Percentiles rank a stretch among this genome's conserved stretches.
These are phyloP conservation scores for Apophysomyces variabilis DNA, from an alignment of 371 early-diverging fungal genomes.

Conservation along the genomic window DNA sequence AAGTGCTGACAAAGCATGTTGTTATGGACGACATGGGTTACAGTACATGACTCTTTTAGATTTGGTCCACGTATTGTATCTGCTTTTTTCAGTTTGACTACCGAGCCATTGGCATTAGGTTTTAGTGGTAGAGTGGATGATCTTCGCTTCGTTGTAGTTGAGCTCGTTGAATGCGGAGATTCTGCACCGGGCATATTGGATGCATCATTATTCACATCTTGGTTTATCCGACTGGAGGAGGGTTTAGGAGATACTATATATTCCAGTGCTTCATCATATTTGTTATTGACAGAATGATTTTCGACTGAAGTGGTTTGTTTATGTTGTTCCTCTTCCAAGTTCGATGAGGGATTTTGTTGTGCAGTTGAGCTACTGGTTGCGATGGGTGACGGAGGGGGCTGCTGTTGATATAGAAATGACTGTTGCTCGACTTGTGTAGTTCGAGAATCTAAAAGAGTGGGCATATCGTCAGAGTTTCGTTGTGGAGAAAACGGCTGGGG, in stretches of 20 bases:
- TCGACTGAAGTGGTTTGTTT: slow-evolving; percentile 3
- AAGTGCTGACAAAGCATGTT: slow-evolving; percentile 19
- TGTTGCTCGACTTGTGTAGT: slow-evolving; percentile 12
- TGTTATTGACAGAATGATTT: slow-evolving; percentile 9
- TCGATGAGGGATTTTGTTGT: slow-evolving; percentile 10
- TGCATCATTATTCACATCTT: not conserved
- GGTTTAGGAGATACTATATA: slow-evolving; percentile 29
- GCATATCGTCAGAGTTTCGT: not conserved
- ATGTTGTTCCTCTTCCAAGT: slow-evolving; percentile 13
- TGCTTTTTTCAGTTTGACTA: slow-evolving; percentile 4
- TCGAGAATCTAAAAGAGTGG: slow-evolving; percentile 18
- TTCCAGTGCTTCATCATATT: slow-evolving; percentile 13
- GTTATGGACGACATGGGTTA: slow-evolving; percentile 1
- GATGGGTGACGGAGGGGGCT: slow-evolving; percentile 14
- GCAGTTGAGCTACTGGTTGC: slow-evolving; percentile 13
- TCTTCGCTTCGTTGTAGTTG: slow-evolving; percentile 4
- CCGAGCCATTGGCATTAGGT: not conserved
- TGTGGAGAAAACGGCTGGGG: not conserved
- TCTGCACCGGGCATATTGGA: not conserved
- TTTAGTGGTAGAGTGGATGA: not conserved
- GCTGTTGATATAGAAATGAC: slow-evolving; percentile 17
- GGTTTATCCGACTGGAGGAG: slow-evolving; percentile 19
- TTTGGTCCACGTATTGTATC: not conserved
- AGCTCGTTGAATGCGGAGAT: slow-evolving; percentile 7
- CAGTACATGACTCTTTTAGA: slow-evolving; percentile 3